Evolutionary conservation across 768 basidiomycete species (phyloP), one percentile per base, ranked within the genome.

Genomic region (Boletus rubescentipes): DNA sequence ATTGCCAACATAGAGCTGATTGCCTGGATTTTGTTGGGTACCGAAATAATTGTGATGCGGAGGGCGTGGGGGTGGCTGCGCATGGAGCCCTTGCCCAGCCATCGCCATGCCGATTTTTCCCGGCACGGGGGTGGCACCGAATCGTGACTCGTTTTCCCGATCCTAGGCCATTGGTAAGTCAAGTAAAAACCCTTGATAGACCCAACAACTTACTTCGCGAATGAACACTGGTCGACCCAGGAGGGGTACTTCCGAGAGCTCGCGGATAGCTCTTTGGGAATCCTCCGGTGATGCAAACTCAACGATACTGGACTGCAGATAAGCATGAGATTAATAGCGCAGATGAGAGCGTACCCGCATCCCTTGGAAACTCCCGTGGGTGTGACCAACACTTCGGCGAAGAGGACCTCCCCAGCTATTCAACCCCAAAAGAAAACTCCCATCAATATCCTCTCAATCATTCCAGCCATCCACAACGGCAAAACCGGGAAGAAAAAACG

Each of bases 331-430:
- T 11, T 12, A 15, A 15, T 0, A 20, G 1, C 3, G 6, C 6
- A 35, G 42, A 34, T 29, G 42, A 46, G 20, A 8, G 82, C 95
- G 75, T 66, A 98, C 97, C 96, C 96, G 86, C 96, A 99, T 71
- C 96, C 96, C 73, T 99, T 99, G 23, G 95, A 98, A 50, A 96
- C 84, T 30, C 96, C 96, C 20, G 91, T 95, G 15, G 96, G 96
- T 7, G 97, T 97, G 63, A 94, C 79, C 67, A 99, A 85, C 64
- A 99, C 93, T 86, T 99, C 96, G 83, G 96, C 91, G 85, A 99
- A 99, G 74, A 96, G 87, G 71, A 98, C 95, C 81, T 95, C 94
- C 82, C 96, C 96, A 86, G 93, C 96, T 96, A 87, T 84, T 82
- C 81, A 85, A 78, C 86, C 85, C 84, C 79, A 86, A 82, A 85